Evolutionary conservation across 495 filamentous ascomycete genomes (phyloP).

Genomic region (Talaromyces ruber): DNA sequence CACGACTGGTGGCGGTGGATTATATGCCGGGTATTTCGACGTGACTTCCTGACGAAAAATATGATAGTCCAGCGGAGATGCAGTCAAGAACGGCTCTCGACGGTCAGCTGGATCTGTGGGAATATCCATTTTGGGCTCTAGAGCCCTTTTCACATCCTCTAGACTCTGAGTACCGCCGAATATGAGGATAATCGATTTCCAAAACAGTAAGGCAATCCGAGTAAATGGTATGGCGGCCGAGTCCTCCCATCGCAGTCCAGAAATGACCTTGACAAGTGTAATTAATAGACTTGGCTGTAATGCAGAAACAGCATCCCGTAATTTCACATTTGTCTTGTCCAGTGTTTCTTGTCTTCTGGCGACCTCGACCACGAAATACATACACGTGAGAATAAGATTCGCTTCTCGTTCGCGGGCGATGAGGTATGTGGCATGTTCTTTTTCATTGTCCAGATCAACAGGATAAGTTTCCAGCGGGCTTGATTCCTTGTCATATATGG

Average conservation of each 20-base stretch:
- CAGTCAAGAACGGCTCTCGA: slow-evolving; percentile 60
- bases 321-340: slow-evolving; percentile 13
- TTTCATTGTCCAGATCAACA: slow-evolving; percentile 24
- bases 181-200: slow-evolving; percentile 81
- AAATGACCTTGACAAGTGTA: slow-evolving; percentile 64
- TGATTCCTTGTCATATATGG: slow-evolving; percentile 44
- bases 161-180: slow-evolving; percentile 72
- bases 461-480: slow-evolving; percentile 16
- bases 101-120: slow-evolving; percentile 23
- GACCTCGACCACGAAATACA: slow-evolving; percentile 68
- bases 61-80: slow-evolving; percentile 93
- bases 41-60: slow-evolving; percentile 93
- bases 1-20: slow-evolving; percentile 74
- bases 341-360: slow-evolving; percentile 38
- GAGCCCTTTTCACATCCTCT: slow-evolving; percentile 58
- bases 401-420: slow-evolving; percentile 36
- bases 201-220: slow-evolving; percentile 70
- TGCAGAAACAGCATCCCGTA: slow-evolving; percentile 30
- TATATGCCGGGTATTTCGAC: slow-evolving; percentile 97
- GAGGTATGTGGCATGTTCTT: slow-evolving; percentile 22
- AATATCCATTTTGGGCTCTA: slow-evolving; percentile 28
- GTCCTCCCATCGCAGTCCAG: slow-evolving; percentile 85
- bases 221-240: slow-evolving; percentile 52
- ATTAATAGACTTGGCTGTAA: slow-evolving; percentile 63
- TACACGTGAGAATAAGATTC: slow-evolving; percentile 47